These are phyloP conservation scores for Ammopiptanthus mongolicus DNA, from an alignment of 306 rosid species.

Conservation along the genomic window DNA sequence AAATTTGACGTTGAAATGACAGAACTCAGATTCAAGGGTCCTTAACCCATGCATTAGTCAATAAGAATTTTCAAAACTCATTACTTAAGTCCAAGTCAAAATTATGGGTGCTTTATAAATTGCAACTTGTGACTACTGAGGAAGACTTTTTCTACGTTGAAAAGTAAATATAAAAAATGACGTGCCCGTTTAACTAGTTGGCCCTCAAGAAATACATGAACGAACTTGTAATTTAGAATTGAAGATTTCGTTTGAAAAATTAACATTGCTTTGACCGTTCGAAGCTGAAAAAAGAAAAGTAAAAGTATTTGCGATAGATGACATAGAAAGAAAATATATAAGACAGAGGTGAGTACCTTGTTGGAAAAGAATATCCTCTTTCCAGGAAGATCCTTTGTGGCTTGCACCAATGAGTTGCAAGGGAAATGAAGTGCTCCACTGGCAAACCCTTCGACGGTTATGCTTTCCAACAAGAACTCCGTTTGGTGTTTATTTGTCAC, in stretches of 20 bases:
- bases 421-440: conserved; percentile 77
- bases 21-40: no score
- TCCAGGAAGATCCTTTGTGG: conserved; percentile 55
- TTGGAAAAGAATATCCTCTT: conserved; percentile 77
- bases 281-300: background rate
- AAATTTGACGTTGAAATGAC: no score
- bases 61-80: background rate
- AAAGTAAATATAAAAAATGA: background rate
- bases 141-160: background rate
- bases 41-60: background rate
- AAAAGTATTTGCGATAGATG: background rate
- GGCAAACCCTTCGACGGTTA: conserved; percentile 71
- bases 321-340: background rate
- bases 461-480: conserved; percentile 67
- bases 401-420: conserved; percentile 78
- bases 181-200: background rate
- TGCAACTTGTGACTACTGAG: background rate
- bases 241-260: background rate
- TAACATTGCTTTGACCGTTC: conserved; percentile 7
- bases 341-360: conserved; percentile 29
- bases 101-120: background rate
- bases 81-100: background rate
- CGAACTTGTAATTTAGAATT: background rate
- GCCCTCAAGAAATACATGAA: background rate
- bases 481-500: conserved; percentile 66